Percentiles rank a stretch among this genome's conserved stretches.
phyloP scores from a whole-genome alignment of 2,329 filamentous ascomycete species.

The Curvularia lunata region DNA sequence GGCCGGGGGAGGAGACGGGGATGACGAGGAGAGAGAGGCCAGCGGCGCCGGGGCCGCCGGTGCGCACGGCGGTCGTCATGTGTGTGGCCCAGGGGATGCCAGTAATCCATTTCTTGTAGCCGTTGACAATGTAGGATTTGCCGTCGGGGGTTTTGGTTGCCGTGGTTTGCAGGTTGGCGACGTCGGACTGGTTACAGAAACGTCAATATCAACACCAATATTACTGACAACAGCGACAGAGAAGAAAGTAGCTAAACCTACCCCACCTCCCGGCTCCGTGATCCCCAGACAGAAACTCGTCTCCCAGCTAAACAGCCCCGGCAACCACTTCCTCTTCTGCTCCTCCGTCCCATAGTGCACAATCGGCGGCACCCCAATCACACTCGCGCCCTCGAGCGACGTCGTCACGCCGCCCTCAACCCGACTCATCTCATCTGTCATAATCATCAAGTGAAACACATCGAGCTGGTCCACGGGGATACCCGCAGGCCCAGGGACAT shows the following conservation, averaged over 20 bases:
- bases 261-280: slow-evolving; percentile 65
- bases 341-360: slow-evolving; percentile 66
- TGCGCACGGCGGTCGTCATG: slow-evolving; percentile 67
- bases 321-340: slow-evolving; percentile 66
- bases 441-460: slow-evolving; percentile 55
- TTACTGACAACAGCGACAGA: background rate
- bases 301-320: slow-evolving; percentile 63
- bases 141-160: slow-evolving; percentile 76
- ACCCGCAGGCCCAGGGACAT: slow-evolving; percentile 47
- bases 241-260: slow-evolving; percentile 12
- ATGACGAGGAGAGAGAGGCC: slow-evolving; percentile 67
- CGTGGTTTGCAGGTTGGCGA: slow-evolving; percentile 67
- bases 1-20: slow-evolving; percentile 57
- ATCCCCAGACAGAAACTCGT: slow-evolving; percentile 69
- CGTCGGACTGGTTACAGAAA: slow-evolving; percentile 65
- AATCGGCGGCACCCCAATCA: slow-evolving; percentile 69
- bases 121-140: slow-evolving; percentile 72
- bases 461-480: slow-evolving; percentile 48
- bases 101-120: slow-evolving; percentile 73
- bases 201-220: no score
- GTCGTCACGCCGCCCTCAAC: slow-evolving; percentile 65
- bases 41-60: slow-evolving; percentile 59
- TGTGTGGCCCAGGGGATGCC: slow-evolving; percentile 66
- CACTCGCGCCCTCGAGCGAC: slow-evolving; percentile 64
- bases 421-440: slow-evolving; percentile 62